Evolutionary conservation across 2,329 filamentous ascomycete species (phyloP), one percentile per base, ranked within the genome.

Genomic region (Sporothrix curviconia): DNA sequence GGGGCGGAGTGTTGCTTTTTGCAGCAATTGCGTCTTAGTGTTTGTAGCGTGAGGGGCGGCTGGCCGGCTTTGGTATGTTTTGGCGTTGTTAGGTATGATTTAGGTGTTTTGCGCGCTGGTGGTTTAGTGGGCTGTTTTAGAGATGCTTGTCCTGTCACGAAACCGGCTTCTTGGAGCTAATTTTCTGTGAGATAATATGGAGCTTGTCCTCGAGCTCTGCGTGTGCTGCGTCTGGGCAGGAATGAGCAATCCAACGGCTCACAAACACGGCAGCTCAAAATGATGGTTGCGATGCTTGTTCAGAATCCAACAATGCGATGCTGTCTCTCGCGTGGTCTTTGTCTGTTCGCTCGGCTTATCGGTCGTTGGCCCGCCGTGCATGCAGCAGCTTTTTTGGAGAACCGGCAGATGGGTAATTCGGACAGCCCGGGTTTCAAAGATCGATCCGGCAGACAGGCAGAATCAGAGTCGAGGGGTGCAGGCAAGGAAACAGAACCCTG

Each of bases 21-120:
- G 52, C 39, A 43, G 39, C 32, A 28, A 55, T 55, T 46, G 52
- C 52, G 52, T 55, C 32, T 36, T 46, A 34, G 51, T 22, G 24
- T n/a, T 46, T 46, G 24, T 46, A 32, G 17, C n/a, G 28, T n/a
- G 22, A 42, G 28, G 28, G 37, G 25, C 9, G 51, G 30, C 14
- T 40, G 34, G 34, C 8, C 9, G n/a, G n/a, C n/a, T 53, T 32
- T 25, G 37, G n/a, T 9, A 28, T 17, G 32, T 17, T 3, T 53
- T 53, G 22, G 9, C 19, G 30, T 8, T n/a, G 36, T 17, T 24
- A 11, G 32, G 32, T 12, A 17, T 39, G 50, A 14, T n/a, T 30
- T 25, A 24, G 34, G 15, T 12, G 22, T 32, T 28, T 28, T 15
- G 49, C 25, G 15, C 44, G 44, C 7, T 34, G 15, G 22, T 12